Evolutionary conservation across 2,329 filamentous ascomycete genomes (phyloP).

Genomic region (Ophiocordyceps polyrhachis-furcata): DNA sequence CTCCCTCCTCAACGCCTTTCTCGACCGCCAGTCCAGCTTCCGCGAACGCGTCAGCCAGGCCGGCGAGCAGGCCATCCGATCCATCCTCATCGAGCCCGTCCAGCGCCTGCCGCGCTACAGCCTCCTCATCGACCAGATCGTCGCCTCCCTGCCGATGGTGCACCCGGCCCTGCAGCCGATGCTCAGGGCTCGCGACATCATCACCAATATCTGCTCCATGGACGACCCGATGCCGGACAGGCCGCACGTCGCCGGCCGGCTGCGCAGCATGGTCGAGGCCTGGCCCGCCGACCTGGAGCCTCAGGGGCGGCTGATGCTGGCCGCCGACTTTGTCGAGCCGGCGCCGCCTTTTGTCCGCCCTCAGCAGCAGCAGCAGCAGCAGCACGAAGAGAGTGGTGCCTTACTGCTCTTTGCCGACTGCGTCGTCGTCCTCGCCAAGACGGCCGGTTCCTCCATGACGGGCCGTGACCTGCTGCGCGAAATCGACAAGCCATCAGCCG

Average conservation of each 20-base stretch:
- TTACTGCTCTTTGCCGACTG: constrained; percentile 74
- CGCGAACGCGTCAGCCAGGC: constrained; percentile 61
- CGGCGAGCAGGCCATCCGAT: constrained; percentile 80
- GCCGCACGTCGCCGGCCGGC: constrained; percentile 51
- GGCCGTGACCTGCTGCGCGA: constrained; percentile 68
- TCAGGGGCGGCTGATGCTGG: constrained; percentile 60
- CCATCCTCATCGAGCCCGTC: constrained; percentile 86
- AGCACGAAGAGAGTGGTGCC: constrained; percentile 42
- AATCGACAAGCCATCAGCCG: constrained; percentile 59
- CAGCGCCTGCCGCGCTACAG: constrained; percentile 89
- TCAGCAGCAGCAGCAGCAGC: constrained; percentile 14
- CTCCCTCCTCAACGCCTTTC: constrained; percentile 57
- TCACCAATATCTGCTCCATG: constrained; percentile 91
- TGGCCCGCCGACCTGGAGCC: constrained; percentile 60
- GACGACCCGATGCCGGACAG: constrained; percentile 54
- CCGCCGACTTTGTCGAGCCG: constrained; percentile 63
- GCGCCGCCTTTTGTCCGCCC: constrained; percentile 45
- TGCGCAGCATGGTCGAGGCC: constrained; percentile 57
- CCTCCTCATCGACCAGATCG: constrained; percentile 88
- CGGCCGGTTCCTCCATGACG: constrained; percentile 36
- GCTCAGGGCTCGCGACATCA: constrained; percentile 77
- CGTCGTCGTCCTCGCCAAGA: constrained; percentile 58
- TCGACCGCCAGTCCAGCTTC: constrained; percentile 68
- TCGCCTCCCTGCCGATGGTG: constrained; percentile 64
- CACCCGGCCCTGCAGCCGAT: constrained; percentile 72